A percentile compares a stretch with the other conserved stretches of the same genome.
phyloP scores from a whole-genome alignment of 2,329 filamentous ascomycete species.

The Colletotrichum caudatum region DNA sequence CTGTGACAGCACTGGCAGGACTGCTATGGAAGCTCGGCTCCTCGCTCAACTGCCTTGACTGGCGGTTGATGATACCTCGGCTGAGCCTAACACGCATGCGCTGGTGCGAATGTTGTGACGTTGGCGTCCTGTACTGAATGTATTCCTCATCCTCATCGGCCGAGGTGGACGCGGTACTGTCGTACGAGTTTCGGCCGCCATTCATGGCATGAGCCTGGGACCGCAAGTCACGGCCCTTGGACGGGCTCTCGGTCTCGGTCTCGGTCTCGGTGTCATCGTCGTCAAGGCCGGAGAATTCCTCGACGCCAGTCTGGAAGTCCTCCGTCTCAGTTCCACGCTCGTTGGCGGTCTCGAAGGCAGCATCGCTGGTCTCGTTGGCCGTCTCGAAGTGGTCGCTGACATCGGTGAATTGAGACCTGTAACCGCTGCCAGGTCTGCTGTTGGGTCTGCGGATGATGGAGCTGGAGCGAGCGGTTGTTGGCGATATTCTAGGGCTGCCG shows the following conservation, averaged over 20 bases:
- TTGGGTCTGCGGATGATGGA: conserved; percentile 47
- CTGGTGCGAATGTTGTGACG: conserved; percentile 69
- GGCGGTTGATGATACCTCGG: conserved; percentile 70
- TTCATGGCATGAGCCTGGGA: conserved; percentile 57
- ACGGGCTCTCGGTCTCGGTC: conserved; percentile 84
- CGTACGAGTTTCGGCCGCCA: conserved; percentile 74
- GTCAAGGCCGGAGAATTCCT: conserved; percentile 80
- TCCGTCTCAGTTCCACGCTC: conserved; percentile 91
- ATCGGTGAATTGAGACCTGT: conserved; percentile 54
- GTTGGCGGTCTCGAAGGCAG: conserved; percentile 76
- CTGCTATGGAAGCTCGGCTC: conserved; percentile 70
- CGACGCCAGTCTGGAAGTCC: conserved; percentile 93
- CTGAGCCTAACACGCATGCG: conserved; percentile 79
- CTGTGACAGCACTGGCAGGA: conserved; percentile 67
- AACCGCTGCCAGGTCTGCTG: conserved; percentile 38
- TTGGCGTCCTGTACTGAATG: conserved; percentile 69
- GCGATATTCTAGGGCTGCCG: conserved; percentile 65
- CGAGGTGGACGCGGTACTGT: conserved; percentile 91
- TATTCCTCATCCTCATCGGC: conserved; percentile 74
- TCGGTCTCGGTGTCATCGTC: conserved; percentile 83
- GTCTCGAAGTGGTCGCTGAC: conserved; percentile 81
- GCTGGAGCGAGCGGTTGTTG: conserved; percentile 49
- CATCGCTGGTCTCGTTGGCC: conserved; percentile 79
- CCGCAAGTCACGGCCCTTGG: conserved; percentile 58
- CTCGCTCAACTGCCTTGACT: conserved; percentile 72